Base-by-base conservation (phyloP, 441 rosid genomes). In the Gossypium davidsonii region DNA sequence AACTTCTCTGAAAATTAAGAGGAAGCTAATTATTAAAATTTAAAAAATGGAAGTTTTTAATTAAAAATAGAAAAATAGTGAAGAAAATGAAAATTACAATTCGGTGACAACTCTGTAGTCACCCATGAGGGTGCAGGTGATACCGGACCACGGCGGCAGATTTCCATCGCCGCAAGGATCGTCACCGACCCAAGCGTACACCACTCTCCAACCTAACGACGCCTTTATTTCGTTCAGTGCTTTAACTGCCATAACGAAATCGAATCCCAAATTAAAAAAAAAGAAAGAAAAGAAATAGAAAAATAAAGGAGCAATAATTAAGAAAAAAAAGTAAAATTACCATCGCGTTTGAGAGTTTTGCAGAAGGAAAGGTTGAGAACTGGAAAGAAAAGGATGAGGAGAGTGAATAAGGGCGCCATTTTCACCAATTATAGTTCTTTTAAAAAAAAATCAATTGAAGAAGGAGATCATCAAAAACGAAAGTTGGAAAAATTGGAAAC, bases 111-210 rank as follows among this genome's bases (percentile, higher is more conserved):
- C 94, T 74, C 85, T 74, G 53, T 89, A 87, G 74, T 90, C 90
- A 25, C 94, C 91, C 60, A 59, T 72, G 52, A 79, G 77, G 51
- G 97, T 85, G 78, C 97, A 92, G 72, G 93, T 90, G 60, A 92
- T 89, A 18, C 97, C 94, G 10, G 94, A 89, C 97, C 97, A 92
- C 0, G 92, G 92, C 70, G 84, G 93, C 68, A 87, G 87, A 64
- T 73, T 78, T 12, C 82, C 90, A 61, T 86, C 86, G 3, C 97
- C 96, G 12, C 97, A 92, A 8, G 94, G 97, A 79, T 91, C 95
- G 55, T 91, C 96, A 17, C 97, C 96, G 44, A 91, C 90, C 97
- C 97, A 91, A 12, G 93, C 73, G 78, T 87, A 90, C 49, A 90
- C 93, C 23, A 91, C 89, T 79, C 95, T 87, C 97, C 93, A 90